Base-by-base conservation (phyloP, 352 stramenopile species). In the Phytophthora uliginosa region DNA sequence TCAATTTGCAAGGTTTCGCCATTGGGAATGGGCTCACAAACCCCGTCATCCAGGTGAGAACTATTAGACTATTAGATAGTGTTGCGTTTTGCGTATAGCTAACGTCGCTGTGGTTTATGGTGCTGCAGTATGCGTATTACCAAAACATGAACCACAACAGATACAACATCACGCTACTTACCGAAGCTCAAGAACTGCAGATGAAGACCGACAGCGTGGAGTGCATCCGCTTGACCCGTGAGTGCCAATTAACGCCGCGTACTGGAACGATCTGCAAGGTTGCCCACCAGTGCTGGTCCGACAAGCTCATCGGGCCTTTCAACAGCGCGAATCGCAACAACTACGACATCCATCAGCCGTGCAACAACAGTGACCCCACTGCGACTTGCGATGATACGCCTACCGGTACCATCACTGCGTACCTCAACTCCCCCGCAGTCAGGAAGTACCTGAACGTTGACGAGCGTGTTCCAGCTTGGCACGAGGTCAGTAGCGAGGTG, bases 401-500 rank as follows among this genome's bases (percentile, higher is more conserved):
- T 55, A 59, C 79, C 58, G n/a, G n/a, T n/a, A n/a, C n/a, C n/a
- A 76, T 94, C 18, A 56, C 76, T 20, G 36, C 69, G 22, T 94
- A 89, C 60, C 51, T 93, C 38, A 98, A 98, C 60, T 77, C 65
- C 10, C 61, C 76, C 20, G 60, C 34, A 20, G 79, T 86, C 34
- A 57, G 70, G 13, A 66, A 58, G 57, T 67, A 77, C 28, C 57
- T 89, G 20, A 69, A 75, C n/a, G 59, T 90, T 3, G 72, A 91
- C 36, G 65, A 64, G 55, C 56, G 58, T 48, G 47, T 65, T 36
- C 52, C 65, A 64, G 50, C 59, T 42, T 99, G 96, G 96, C 56
- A 88, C 12, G 82, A 86, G 26, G 98, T 92, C 77, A 98, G 97
- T 79, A 90, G 86, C 64, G 83, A 95, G 7, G 91, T 99, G 24